Conservation (phyloP, 2,329 filamentous ascomycete species). For the Phialocephala subalpina region DNA sequence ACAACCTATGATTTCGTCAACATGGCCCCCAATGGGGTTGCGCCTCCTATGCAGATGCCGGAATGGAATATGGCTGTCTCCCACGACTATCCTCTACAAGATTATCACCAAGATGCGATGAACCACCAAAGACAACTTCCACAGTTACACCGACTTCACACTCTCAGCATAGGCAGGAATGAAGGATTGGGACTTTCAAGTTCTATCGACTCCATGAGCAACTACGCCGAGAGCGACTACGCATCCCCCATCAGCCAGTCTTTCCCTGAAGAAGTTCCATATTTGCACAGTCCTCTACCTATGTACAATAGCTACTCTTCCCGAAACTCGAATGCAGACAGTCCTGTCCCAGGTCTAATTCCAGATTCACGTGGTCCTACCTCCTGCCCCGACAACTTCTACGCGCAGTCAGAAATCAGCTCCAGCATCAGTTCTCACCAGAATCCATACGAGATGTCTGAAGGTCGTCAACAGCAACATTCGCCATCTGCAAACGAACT, state of each 20-base stretch:
- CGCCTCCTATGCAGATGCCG: conserved; percentile 39
- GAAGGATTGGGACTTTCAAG: conserved; percentile 40
- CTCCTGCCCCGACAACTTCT: conserved; percentile 68
- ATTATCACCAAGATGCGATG: conserved; percentile 37
- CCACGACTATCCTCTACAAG: conserved; percentile 40
- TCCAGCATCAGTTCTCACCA: conserved; percentile 68
- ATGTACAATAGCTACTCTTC: conserved; percentile 64
- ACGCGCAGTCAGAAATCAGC: conserved; percentile 66
- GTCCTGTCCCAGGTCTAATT: conserved; percentile 59
- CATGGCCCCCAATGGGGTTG: conserved; percentile 44
- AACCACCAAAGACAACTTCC: conserved; percentile 49
- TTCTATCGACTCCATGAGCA: conserved; percentile 60
- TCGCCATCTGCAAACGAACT: conserved; percentile 40
- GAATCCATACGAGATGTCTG: conserved; percentile 59
- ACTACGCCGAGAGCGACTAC: conserved; percentile 62
- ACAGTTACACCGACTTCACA: conserved; percentile 58
- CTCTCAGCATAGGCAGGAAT: conserved; percentile 52
- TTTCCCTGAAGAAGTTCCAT: conserved; percentile 62
- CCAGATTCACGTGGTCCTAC: conserved; percentile 63
- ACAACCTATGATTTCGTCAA: conserved; percentile 50
- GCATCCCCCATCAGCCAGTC: conserved; percentile 60
- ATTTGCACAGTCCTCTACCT: conserved; percentile 61
- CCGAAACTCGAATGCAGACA: conserved; percentile 62
- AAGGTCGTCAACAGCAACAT: conserved; percentile 41
- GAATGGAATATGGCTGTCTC: conserved; percentile 43